Percentiles rank a stretch among this genome's conserved stretches.
These are phyloP conservation scores for Domatiomyces catenatus DNA, from an alignment of 2,329 filamentous ascomycete species.

Conservation along the genomic window DNA sequence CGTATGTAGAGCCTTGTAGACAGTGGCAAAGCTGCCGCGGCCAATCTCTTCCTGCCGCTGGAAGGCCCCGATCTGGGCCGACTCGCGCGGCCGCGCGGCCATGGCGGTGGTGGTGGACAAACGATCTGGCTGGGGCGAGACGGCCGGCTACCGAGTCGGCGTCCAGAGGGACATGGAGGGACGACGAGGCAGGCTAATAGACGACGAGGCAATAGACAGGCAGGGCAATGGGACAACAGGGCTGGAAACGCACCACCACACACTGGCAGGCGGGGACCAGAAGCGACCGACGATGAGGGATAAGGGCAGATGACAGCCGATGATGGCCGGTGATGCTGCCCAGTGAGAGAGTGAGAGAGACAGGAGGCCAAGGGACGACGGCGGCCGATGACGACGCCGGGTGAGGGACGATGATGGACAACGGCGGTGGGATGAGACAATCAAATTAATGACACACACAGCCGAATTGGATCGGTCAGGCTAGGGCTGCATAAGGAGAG, in stretches of 20 bases:
- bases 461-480: no score
- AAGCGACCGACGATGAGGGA: neutral
- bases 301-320: neutral
- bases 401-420: neutral
- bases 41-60: constrained; percentile 78
- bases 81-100: constrained; percentile 21
- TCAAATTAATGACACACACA: no score
- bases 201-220: neutral
- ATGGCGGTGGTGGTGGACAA: neutral
- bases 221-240: neutral
- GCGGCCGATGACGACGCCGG: neutral
- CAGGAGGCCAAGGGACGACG: no score
- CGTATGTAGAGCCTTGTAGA: constrained; percentile 75
- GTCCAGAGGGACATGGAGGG: neutral
- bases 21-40: constrained; percentile 92
- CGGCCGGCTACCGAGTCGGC: neutral
- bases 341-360: no score
- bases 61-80: constrained; percentile 39
- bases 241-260: no score
- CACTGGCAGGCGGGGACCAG: neutral
- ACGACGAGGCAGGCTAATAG: neutral
- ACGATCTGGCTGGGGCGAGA: no score
- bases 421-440: no score
- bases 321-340: no score
- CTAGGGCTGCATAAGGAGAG: no score